Conservation (phyloP, 495 filamentous ascomycete species). For the Lepraria neglecta region DNA sequence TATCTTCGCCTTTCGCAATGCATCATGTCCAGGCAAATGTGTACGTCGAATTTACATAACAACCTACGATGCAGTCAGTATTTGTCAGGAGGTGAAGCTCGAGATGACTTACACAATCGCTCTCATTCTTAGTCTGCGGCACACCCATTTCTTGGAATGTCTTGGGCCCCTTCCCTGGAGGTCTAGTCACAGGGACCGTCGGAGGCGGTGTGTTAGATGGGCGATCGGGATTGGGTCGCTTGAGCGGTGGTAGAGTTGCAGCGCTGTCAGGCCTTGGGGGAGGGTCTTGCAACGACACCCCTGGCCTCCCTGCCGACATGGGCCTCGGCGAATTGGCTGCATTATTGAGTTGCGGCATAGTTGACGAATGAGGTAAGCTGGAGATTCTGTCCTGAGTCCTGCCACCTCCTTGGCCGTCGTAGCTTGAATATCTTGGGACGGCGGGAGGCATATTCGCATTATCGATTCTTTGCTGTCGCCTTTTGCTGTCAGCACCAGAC, state of each 20-base stretch:
- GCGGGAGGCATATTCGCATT: slow-evolving; percentile 18
- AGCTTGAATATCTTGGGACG: slow-evolving; percentile 15
- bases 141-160: slow-evolving; percentile 99
- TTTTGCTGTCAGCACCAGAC: slow-evolving; percentile 31
- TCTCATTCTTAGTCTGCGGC: slow-evolving; percentile 66
- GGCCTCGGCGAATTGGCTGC: slow-evolving; percentile 17
- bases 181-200: slow-evolving; percentile 32
- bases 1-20: slow-evolving; percentile 14
- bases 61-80: slow-evolving; percentile 42
- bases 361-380: slow-evolving; percentile 25
- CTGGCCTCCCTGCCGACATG: slow-evolving; percentile 14
- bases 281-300: slow-evolving; percentile 15
- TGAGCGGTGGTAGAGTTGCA: slow-evolving; percentile 19
- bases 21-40: slow-evolving; percentile 2
- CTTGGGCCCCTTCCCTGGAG: slow-evolving; percentile 75
- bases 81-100: background rate
- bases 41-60: slow-evolving; percentile 48
- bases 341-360: slow-evolving; percentile 17
- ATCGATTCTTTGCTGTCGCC: slow-evolving; percentile 31
- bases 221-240: slow-evolving; percentile 17
- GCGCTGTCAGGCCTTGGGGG: slow-evolving; percentile 15
- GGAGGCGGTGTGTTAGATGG: slow-evolving; percentile 33
- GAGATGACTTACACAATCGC: slow-evolving; percentile 77
- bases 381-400: slow-evolving; percentile 17
- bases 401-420: slow-evolving; percentile 18